phyloP scores from a whole-genome alignment of 768 basidiomycete species.

The Trametes meyenii region DNA sequence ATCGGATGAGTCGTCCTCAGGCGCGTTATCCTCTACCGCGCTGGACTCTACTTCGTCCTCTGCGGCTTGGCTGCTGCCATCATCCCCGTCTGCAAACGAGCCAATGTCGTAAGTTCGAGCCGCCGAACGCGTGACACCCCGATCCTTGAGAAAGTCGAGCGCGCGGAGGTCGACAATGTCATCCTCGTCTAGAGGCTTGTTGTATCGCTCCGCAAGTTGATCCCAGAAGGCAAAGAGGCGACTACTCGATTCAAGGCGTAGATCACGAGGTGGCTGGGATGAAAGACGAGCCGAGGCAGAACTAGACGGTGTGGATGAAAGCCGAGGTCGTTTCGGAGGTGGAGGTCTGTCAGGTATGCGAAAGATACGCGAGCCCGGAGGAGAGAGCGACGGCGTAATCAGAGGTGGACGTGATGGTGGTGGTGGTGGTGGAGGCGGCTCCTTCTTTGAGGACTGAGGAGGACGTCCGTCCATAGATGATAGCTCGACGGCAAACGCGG shows the following conservation, averaged over 20 bases:
- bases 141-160: constrained; percentile 64
- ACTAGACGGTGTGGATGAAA: constrained; percentile 44
- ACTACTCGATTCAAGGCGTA: constrained; percentile 56
- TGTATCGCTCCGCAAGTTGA: constrained; percentile 68
- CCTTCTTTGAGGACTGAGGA: constrained; percentile 2
- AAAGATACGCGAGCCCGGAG: constrained; percentile 40
- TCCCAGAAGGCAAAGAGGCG: constrained; percentile 68
- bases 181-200: constrained; percentile 70
- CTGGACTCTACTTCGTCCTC: constrained; percentile 40
- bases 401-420: constrained; percentile 32
- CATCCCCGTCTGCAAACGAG: constrained; percentile 42
- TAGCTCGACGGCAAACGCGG: constrained; percentile 7
- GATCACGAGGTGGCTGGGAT: constrained; percentile 35
- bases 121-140: constrained; percentile 60
- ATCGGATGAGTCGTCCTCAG: constrained; percentile 45
- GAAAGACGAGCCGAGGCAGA: constrained; percentile 28
- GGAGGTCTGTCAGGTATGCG: constrained; percentile 35
- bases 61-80: constrained; percentile 44
- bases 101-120: constrained; percentile 53
- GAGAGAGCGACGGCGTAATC: constrained; percentile 58
- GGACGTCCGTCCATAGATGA: constrained; percentile 18
- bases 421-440: constrained; percentile 1
- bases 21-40: constrained; percentile 45
- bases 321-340: constrained; percentile 53
- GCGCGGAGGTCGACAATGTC: constrained; percentile 75